Evolutionary conservation across 1,284 basidiomycete species (phyloP).

Genomic region (Naganishia liquefaciens): DNA sequence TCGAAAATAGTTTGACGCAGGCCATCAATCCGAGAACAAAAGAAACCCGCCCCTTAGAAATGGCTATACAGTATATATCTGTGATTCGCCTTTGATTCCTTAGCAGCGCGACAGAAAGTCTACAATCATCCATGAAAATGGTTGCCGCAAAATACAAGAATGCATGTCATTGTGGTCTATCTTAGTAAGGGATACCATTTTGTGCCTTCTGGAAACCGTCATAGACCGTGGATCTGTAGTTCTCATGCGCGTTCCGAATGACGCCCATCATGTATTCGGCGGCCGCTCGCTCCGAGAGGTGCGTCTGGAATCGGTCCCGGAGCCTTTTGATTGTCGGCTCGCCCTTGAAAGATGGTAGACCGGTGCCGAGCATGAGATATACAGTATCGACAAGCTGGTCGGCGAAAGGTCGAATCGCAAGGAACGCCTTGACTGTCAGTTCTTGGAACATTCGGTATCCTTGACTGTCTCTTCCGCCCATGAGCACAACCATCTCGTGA

Average conservation of each 20-base stretch:
- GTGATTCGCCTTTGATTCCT: no score
- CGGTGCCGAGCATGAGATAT: constrained; percentile 91
- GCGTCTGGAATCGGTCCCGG: constrained; percentile 80
- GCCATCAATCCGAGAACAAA: no score
- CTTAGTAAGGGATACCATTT: constrained; percentile 39
- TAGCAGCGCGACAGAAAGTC: no score
- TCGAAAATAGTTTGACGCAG: no score
- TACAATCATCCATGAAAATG: no score
- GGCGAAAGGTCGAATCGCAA: constrained; percentile 87
- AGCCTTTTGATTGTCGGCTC: constrained; percentile 85
- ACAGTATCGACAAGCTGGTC: constrained; percentile 86
- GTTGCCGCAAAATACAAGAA: not conserved
- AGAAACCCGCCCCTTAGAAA: no score
- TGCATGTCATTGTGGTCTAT: not conserved
- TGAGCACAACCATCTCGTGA: constrained; percentile 95
- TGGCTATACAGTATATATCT: no score
- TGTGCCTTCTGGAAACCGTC: constrained; percentile 68
- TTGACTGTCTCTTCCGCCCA: constrained; percentile 91
- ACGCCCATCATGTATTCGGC: constrained; percentile 88
- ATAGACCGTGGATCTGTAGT: constrained; percentile 85
- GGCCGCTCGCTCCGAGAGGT: constrained; percentile 82
- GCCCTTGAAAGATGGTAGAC: constrained; percentile 94
- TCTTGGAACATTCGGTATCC: constrained; percentile 93
- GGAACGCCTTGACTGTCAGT: constrained; percentile 92
- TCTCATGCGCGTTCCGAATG: constrained; percentile 91